phyloP scores from a whole-genome alignment of 1,139 yeast genomes.

The Yamadazyma sp. region DNA sequence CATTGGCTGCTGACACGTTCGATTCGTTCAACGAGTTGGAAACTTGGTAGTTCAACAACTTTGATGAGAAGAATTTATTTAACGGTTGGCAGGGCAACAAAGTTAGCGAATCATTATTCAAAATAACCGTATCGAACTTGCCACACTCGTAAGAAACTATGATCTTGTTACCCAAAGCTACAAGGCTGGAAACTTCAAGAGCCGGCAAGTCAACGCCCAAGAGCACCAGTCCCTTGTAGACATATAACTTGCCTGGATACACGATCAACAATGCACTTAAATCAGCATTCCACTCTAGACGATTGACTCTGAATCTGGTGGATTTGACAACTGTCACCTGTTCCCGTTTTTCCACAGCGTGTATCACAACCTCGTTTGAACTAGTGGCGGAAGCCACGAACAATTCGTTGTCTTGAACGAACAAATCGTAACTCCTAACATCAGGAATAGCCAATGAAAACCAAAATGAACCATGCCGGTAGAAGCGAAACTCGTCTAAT shows the following conservation, averaged over 20 bases:
- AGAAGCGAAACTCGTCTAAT: constrained; percentile 9
- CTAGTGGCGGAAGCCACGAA: constrained; percentile 5
- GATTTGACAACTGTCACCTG: constrained; percentile 2
- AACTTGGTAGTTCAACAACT: constrained; percentile 29
- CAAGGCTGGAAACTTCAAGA: constrained; percentile 3
- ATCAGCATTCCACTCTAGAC: constrained; percentile 4
- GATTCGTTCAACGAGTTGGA: constrained; percentile 19
- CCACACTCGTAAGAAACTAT: constrained; percentile 31
- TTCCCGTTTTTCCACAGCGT: background rate
- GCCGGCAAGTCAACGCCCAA: background rate
- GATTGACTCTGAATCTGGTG: constrained; percentile 11
- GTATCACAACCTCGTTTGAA: constrained; percentile 7
- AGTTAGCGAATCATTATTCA: constrained; percentile 10
- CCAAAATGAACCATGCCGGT: constrained; percentile 2
- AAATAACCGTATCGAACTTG: constrained; percentile 19
- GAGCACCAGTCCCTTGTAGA: background rate
- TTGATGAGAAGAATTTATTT: constrained; percentile 20
- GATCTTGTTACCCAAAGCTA: constrained; percentile 5
- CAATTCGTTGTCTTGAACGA: constrained; percentile 4
- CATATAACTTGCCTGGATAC: constrained; percentile 2
- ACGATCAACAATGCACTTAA: constrained; percentile 1
- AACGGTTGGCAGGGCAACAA: constrained; percentile 1
- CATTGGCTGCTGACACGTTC: constrained; percentile 28
- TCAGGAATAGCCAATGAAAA: background rate
- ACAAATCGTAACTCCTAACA: constrained; percentile 1